Conservation (phyloP, 495 filamentous ascomycete genomes). For the Penicillium fimorum region DNA sequence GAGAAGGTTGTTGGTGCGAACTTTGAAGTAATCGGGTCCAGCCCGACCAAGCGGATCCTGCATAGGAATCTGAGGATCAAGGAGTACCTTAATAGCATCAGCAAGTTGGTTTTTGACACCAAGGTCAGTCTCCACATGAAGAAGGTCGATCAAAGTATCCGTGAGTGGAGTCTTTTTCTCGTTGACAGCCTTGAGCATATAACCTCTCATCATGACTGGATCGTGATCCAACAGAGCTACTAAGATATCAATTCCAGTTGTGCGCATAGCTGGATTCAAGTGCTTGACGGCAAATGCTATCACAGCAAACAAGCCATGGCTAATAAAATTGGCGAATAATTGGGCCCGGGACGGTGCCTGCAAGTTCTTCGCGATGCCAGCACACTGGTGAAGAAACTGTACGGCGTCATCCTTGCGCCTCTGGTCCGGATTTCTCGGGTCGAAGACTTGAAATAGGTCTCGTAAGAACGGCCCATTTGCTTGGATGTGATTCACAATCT, state of each 20-base stretch:
- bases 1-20: constrained; percentile 65
- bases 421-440: constrained; percentile 56
- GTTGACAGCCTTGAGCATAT: constrained; percentile 86
- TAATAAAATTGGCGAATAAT: constrained; percentile 87
- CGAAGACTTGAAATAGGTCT: constrained; percentile 89
- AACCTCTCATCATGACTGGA: constrained; percentile 85
- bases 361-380: constrained; percentile 88
- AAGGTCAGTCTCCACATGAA: constrained; percentile 86
- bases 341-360: constrained; percentile 76
- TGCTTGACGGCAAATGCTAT: constrained; percentile 90
- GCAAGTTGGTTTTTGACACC: constrained; percentile 95
- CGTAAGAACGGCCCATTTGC: constrained; percentile 71
- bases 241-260: constrained; percentile 90
- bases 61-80: constrained; percentile 71
- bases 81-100: constrained; percentile 89
- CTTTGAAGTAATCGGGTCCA: constrained; percentile 68
- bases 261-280: constrained; percentile 76
- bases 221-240: constrained; percentile 96
- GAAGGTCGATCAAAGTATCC: constrained; percentile 89
- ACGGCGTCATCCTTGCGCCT: constrained; percentile 90
- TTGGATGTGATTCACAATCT: constrained; percentile 92
- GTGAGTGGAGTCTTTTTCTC: constrained; percentile 85
- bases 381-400: constrained; percentile 94
- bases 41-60: constrained; percentile 65
- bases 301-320: constrained; percentile 79